Base-by-base conservation (phyloP, 768 basidiomycete genomes). In the Sutorius australiensis region DNA sequence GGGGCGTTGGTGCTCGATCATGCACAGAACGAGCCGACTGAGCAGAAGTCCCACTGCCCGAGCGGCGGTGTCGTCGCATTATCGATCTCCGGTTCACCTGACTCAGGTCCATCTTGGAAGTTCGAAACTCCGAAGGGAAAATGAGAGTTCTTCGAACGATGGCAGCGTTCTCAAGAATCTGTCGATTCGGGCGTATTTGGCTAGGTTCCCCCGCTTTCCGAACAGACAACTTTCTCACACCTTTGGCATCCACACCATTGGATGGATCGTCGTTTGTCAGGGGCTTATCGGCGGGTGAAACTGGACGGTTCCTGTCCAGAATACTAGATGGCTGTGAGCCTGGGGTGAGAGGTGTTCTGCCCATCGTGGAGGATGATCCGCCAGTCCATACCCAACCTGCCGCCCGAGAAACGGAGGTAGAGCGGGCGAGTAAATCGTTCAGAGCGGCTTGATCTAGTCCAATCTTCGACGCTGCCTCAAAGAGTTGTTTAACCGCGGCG, bases 1-100 rank as follows among this genome's bases (percentile, higher is more conserved):
- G 91, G n/a, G 90, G 90, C 8, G 91, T 92, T 11, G 89, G 90
- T 12, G 75, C 86, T 48, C 90, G 86, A 59, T 92, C 91, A 59
- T 88, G 84, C 28, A 91, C 76, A 39, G 90, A 91, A 51, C 85
- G 83, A 59, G 72, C 80, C 0, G 89, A 92, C 16, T 77, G 72
- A 12, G 80, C 83, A 24, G 78, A 81, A 17, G 67, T 67, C 11
- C 77, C 75, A 57, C 90, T 88, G 16, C 77, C 75, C 49, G 87
- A 79, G 37, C 84, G 82, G 41, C 84, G 82, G 45, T 81, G 81
- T 17, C 73, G 72, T 43, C 60, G 62, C 32, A 30, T 40, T 32
- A 86, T 79, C 27, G 75, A 74, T 64, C 83, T 88, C 56, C 79
- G 78, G 63, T 77, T 74, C 54, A 80, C 64, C 21, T 76, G 74